Evolutionary conservation across 139 green algal genomes (phyloP).

Genomic region (Gonium pectorale): DNA sequence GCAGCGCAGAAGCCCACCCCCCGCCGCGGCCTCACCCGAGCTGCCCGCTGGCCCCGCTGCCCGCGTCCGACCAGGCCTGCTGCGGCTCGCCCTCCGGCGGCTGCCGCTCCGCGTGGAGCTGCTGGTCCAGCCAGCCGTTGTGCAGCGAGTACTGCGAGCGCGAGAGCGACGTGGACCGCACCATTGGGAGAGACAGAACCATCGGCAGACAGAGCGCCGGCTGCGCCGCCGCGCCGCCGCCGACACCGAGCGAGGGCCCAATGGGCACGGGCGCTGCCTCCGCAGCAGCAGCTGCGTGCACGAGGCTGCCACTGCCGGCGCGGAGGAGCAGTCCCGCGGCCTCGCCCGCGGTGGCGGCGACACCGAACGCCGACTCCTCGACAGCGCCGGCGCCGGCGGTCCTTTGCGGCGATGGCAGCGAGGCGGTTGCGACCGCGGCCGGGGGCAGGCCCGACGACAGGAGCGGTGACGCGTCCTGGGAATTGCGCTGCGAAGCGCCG

Average conservation of each 20-base stretch:
- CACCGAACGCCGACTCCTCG: too few relatives aligned
- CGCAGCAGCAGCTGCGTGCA: neutral
- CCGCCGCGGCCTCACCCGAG: neutral
- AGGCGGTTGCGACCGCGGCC: neutral
- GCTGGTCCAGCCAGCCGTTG: slow-evolving; percentile 33
- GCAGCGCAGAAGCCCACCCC: neutral
- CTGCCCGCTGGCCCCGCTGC: neutral
- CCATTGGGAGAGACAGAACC: neutral
- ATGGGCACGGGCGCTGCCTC: slow-evolving; percentile 5
- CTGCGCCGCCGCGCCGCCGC: neutral
- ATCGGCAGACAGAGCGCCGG: neutral
- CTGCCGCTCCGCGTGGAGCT: neutral
- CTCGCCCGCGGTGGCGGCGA: too few relatives aligned
- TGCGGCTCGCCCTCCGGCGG: slow-evolving; percentile 8
- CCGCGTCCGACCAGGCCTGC: slow-evolving; percentile 21
- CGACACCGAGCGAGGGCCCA: neutral
- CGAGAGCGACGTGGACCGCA: neutral
- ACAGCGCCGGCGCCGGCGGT: neutral
- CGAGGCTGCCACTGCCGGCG: slow-evolving; percentile 1
- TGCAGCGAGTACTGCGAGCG: slow-evolving; percentile 20
- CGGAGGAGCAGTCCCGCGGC: too few relatives aligned
- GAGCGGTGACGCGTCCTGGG: too few relatives aligned
- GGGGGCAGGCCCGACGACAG: too few relatives aligned
- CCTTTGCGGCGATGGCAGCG: neutral
- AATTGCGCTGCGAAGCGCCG: too few relatives aligned